phyloP scores from a whole-genome alignment of 371 early-diverging fungal genomes.

The Syncephalastrum racemosum region DNA sequence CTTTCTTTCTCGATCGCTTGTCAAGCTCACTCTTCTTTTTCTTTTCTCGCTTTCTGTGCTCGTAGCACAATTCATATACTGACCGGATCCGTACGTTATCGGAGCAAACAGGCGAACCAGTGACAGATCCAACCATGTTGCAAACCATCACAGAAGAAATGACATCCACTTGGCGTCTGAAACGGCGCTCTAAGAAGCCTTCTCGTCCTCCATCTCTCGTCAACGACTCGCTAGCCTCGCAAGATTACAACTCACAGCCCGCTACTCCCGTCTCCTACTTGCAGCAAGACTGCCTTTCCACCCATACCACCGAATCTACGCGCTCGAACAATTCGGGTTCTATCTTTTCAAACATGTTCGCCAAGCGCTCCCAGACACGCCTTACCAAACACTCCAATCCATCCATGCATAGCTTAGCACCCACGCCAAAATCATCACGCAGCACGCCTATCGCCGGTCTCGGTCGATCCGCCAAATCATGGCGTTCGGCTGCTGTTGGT shows the following conservation, averaged over 20 bases:
- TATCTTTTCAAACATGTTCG: constrained; percentile 22
- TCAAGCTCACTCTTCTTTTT: not conserved
- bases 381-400: constrained; percentile 8
- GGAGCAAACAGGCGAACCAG: constrained; percentile 2
- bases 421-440: constrained; percentile 18
- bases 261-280: constrained; percentile 6
- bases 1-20: not conserved
- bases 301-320: constrained; percentile 13
- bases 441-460: constrained; percentile 19
- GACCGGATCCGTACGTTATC: constrained; percentile 14
- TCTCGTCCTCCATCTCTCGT: constrained; percentile 12
- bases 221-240: constrained; percentile 1
- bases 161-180: constrained; percentile 3
- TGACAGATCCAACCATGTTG: constrained; percentile 15
- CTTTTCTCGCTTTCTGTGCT: constrained; percentile 4
- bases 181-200: constrained; percentile 1
- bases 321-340: constrained; percentile 10
- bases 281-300: constrained; percentile 11
- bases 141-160: constrained; percentile 24
- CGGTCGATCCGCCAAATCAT: constrained; percentile 10
- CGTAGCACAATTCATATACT: constrained; percentile 17
- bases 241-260: not conserved
- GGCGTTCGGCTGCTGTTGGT: constrained; percentile 5
- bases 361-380: constrained; percentile 12
- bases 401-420: constrained; percentile 7